phyloP scores from a whole-genome alignment of 345 rosid species.

The Gossypium ekmanianum region DNA sequence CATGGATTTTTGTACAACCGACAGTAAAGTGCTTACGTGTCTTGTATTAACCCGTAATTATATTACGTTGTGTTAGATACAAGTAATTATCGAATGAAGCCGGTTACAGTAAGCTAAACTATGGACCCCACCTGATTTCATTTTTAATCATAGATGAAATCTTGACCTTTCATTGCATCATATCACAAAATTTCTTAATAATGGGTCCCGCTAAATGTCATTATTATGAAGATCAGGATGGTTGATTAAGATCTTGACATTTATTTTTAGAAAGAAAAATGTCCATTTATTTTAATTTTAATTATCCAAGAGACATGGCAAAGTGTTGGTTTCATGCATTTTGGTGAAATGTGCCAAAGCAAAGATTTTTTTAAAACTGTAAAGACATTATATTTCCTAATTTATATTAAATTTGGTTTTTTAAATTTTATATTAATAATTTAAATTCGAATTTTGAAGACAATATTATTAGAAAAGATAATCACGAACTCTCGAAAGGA shows the following conservation, averaged over 20 bases:
- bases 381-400: too few relatives aligned
- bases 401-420: too few relatives aligned
- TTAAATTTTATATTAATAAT: too few relatives aligned
- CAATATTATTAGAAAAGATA: too few relatives aligned
- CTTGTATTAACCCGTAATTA: background rate
- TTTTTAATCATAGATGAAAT: background rate
- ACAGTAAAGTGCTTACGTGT: background rate
- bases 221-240: background rate
- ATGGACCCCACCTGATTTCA: background rate
- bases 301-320: too few relatives aligned
- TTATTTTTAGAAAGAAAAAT: too few relatives aligned
- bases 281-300: too few relatives aligned
- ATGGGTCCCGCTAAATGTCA: background rate
- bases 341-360: too few relatives aligned
- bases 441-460: too few relatives aligned
- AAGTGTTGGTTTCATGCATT: too few relatives aligned
- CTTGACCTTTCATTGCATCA: background rate
- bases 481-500: fast-evolving
- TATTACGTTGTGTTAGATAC: background rate
- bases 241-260: background rate
- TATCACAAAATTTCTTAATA: background rate
- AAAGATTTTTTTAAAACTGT: too few relatives aligned
- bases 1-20: background rate
- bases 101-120: background rate
- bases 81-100: conserved; percentile 1